Evolutionary conservation across 225 moss, liverwort and hornwort species (phyloP), one percentile per base, ranked within the genome.

Genomic region (Thuidium tamariscinum): DNA sequence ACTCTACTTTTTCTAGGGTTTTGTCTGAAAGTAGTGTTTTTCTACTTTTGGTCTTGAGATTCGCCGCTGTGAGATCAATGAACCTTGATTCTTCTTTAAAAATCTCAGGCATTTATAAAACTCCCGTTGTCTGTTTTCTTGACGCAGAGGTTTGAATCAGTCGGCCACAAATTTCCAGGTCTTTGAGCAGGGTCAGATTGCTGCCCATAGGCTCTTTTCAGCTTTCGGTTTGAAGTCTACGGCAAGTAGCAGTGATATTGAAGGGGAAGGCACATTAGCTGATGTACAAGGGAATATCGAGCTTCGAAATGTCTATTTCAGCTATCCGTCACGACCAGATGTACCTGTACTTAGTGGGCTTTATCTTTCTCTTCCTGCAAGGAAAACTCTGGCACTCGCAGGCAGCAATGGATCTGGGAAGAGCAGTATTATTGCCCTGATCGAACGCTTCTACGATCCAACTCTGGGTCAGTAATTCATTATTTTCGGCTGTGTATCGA

Each of bases 361-460:
- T 67, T 93, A 93, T 88, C 95, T 95, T 70, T 88, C 90, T 78
- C 93, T 95, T 74, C 91, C 95, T 88, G 92, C 92, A 75, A 91
- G 93, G 88, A 94, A 90, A 83, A 94, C 94, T 23, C 68, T 95
- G 83, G 95, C 95, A 86, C 94, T 95, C 37, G 95, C 93, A 81
- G 95, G 95, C 63, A 91, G 90, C 89, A 91, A 93, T 81, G 95
- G 95, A 61, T 95, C 95, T 82, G 95, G 95, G 73, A 95, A 95
- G 89, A 95, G 95, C 86, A 95, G 93, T 87, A 88, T 95, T 73
- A 94, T 95, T 86, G 93, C 95, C 81, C 85, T 95, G 29, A 95
- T 95, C 85, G 94, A 95, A 88, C 92, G 94, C 76, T 95, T 95
- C 85, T 95, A 95, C 76, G 94, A 95, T 82, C 95, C 95, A 77